Conservation (phyloP, 2,329 filamentous ascomycete species). For the Monilinia laxa region DNA sequence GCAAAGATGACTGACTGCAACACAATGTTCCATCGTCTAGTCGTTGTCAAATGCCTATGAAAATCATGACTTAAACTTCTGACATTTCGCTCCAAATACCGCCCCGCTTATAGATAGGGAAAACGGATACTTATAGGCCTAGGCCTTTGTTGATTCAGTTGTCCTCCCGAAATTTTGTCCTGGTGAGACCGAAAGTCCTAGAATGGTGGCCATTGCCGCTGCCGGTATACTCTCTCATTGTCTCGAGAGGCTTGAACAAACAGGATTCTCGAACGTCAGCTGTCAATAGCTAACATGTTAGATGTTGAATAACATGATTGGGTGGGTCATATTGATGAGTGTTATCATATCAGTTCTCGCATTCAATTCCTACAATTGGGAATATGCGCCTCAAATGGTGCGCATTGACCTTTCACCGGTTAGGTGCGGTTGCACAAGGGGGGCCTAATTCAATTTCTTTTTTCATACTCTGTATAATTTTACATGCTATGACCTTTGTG, state of each 20-base stretch:
- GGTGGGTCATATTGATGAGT: neutral
- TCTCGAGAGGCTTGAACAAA: neutral
- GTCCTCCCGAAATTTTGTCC: neutral
- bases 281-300: conserved; percentile 7
- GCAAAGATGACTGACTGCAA: neutral
- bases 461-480: conserved; percentile 13
- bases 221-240: neutral
- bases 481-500: conserved; percentile 25
- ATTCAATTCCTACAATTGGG: conserved; percentile 11
- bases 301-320: conserved; percentile 10
- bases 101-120: conserved; percentile 15
- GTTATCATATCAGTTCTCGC: conserved; percentile 20
- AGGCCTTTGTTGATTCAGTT: conserved; percentile 10
- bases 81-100: conserved; percentile 1
- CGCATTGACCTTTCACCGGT: conserved; percentile 17
- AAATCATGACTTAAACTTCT: conserved; percentile 5
- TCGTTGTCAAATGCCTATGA: neutral
- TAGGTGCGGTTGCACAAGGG: conserved; percentile 22
- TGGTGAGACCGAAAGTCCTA: conserved; percentile 10
- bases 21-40: neutral
- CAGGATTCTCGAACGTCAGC: conserved; percentile 5
- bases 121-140: neutral
- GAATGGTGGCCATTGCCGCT: conserved; percentile 10
- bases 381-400: neutral
- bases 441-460: neutral